These are phyloP conservation scores for Leccinum variicolor DNA, from an alignment of 768 basidiomycete genomes.

Conservation along the genomic window DNA sequence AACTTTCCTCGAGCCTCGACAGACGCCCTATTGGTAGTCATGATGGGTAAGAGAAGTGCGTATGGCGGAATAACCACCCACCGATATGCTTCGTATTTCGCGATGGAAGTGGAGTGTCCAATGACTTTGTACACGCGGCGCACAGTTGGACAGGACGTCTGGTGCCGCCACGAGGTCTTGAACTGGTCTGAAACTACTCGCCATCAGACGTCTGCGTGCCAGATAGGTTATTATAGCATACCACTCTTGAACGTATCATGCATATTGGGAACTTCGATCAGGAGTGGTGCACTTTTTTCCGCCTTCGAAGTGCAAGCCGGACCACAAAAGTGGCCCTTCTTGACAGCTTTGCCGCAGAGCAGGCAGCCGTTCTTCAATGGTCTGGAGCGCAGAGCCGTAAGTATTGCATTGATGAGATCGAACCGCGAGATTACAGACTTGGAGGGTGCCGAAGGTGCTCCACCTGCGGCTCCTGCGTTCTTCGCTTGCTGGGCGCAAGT, in stretches of 20 bases:
- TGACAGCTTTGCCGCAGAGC: constrained; percentile 55
- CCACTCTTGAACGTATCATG: constrained; percentile 67
- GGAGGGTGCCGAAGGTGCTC: constrained; percentile 22
- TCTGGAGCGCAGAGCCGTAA: constrained; percentile 32
- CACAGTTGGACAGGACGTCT: constrained; percentile 54
- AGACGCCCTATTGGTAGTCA: constrained; percentile 35
- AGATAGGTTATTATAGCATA: constrained; percentile 27
- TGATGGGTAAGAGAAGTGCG: background rate
- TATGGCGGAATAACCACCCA: constrained; percentile 25
- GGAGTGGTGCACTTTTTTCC: constrained; percentile 49
- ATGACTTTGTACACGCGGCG: constrained; percentile 64
- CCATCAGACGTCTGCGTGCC: constrained; percentile 1
- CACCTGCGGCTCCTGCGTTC: constrained; percentile 25
- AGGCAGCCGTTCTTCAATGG: constrained; percentile 48
- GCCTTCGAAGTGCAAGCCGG: constrained; percentile 53
- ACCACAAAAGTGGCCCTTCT: constrained; percentile 64
- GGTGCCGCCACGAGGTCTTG: constrained; percentile 66
- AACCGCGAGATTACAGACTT: constrained; percentile 28
- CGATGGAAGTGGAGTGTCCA: constrained; percentile 43
- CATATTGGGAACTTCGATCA: constrained; percentile 56
- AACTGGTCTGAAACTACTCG: constrained; percentile 61
- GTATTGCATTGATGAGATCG: constrained; percentile 27
- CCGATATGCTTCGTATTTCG: constrained; percentile 61
- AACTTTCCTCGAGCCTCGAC: constrained; percentile 65
- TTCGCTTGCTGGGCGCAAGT: constrained; percentile 53